Base-by-base conservation (phyloP, 2,329 filamentous ascomycete species). In the Mycogone perniciosa region DNA sequence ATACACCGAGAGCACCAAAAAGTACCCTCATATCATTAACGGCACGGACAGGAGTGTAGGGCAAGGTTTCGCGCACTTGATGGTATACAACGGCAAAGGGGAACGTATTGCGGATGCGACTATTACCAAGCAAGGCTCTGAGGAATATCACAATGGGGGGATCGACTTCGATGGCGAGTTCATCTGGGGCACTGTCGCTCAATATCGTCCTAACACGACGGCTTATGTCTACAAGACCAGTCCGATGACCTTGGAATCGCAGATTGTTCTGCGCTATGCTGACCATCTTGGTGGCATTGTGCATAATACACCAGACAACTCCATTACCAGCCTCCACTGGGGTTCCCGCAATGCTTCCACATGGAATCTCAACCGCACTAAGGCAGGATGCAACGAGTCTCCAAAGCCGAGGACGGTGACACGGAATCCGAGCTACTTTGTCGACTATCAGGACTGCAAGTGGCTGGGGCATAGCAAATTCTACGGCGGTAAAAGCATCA, bases 401-500 rank as follows among this genome's bases (percentile, higher is more conserved):
- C 56, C 59, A 4, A 48, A 52, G 2, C 59, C 65, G 2, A 40
- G 53, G 1, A 48, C 20, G 2, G 52, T 58, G 0, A 55, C 61
- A 1, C 57, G 54, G 5, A 75, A 76, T 45, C 73, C 72, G 0
- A 69, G 63, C 34, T 67, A 72, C 56, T 76, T 68, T 58, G 59
- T 73, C 49, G 75, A 76, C 53, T 76, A 76, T 56, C 74, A 77
- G 59, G 75, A 77, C 64, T 77, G 74, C 63, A 77, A 77, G 57
- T 76, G 70, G 59, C 62, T 77, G 1, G 75, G 74, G 4, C 68
- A 67, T 55, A 66, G 67, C 10, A 53, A 57, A 7, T 53, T 61
- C 5, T 71, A 72, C 44, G 56, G 56, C n/a, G 58, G 53, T n/a
- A 64, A 66, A 35, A 64, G 68, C 10, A 60, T 76, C 7, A 75